phyloP scores from a whole-genome alignment of 345 rosid genomes.

The Gossypium raimondii region DNA sequence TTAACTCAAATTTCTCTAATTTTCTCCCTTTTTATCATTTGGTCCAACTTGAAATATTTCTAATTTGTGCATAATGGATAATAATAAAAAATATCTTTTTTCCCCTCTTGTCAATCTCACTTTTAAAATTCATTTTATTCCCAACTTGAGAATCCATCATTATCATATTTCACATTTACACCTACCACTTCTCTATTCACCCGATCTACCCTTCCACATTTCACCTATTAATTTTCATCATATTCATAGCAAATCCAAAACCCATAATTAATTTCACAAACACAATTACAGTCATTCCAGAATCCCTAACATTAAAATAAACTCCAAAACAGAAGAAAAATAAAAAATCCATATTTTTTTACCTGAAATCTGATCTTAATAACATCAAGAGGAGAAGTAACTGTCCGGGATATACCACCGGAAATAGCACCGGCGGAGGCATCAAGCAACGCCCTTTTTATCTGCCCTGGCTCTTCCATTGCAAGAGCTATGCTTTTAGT shows the following conservation, averaged over 20 bases:
- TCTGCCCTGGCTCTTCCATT: conserved; percentile 66
- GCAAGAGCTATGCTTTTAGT: conserved; percentile 8
- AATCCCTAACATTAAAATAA: neutral
- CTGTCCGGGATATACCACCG: conserved; percentile 75
- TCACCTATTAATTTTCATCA: neutral
- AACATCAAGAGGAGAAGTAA: conserved; percentile 96
- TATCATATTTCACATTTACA: too few relatives aligned
- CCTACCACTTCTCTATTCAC: too few relatives aligned
- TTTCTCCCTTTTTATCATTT: too few relatives aligned
- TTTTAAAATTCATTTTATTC: too few relatives aligned
- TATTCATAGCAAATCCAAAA: neutral
- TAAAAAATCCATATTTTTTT: neutral
- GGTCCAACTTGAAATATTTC: too few relatives aligned
- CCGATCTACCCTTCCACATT: too few relatives aligned
- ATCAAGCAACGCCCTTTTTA: conserved; percentile 62
- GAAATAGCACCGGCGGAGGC: conserved; percentile 73
- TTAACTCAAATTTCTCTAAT: too few relatives aligned
- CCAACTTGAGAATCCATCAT: too few relatives aligned
- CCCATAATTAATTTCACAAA: neutral
- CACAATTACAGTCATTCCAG: neutral
- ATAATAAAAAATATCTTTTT: too few relatives aligned
- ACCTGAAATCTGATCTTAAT: conserved; percentile 98
- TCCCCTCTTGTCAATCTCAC: too few relatives aligned
- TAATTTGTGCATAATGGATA: too few relatives aligned
- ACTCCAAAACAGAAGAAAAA: neutral